Evolutionary conservation across 225 moss, liverwort and hornwort species (phyloP).

Genomic region (Bryum argenteum): DNA sequence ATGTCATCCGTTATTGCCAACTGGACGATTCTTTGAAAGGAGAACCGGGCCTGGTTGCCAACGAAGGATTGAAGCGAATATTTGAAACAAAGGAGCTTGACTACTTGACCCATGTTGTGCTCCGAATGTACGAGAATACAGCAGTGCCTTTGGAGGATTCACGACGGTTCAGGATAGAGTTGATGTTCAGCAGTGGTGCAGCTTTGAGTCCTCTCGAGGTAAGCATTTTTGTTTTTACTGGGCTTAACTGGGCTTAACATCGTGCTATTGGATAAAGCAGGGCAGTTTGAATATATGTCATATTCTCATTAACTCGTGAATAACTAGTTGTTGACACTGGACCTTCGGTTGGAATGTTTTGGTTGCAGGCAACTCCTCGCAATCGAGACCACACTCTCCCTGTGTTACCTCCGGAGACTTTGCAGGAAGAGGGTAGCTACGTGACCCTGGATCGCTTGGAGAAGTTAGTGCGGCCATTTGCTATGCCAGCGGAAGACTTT

Average conservation of each 20-base stretch:
- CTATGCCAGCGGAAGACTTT: conserved; percentile 99
- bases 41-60: conserved; percentile 79
- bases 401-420: conserved; percentile 76
- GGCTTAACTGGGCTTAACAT: conserved; percentile 8
- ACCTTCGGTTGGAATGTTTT: conserved; percentile 22
- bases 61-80: conserved; percentile 76
- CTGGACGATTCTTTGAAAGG: conserved; percentile 89
- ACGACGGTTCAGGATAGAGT: conserved; percentile 90
- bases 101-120: conserved; percentile 93
- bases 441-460: conserved; percentile 92
- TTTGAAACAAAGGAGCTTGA: conserved; percentile 96
- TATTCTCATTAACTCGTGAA: neutral
- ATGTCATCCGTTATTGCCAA: conserved; percentile 94
- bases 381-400: conserved; percentile 96
- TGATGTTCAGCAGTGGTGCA: conserved; percentile 98
- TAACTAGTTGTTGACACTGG: conserved; percentile 21
- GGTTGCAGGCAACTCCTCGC: conserved; percentile 83
- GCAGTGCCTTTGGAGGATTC: conserved; percentile 90
- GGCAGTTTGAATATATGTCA: neutral
- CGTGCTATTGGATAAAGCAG: neutral
- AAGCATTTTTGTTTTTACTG: conserved; percentile 2
- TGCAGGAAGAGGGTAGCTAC: conserved; percentile 86
- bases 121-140: conserved; percentile 95
- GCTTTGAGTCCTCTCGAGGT: conserved; percentile 97
- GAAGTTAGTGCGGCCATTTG: conserved; percentile 93